Conservation (phyloP, 306 rosid genomes). For the Carpinus fangiana region DNA sequence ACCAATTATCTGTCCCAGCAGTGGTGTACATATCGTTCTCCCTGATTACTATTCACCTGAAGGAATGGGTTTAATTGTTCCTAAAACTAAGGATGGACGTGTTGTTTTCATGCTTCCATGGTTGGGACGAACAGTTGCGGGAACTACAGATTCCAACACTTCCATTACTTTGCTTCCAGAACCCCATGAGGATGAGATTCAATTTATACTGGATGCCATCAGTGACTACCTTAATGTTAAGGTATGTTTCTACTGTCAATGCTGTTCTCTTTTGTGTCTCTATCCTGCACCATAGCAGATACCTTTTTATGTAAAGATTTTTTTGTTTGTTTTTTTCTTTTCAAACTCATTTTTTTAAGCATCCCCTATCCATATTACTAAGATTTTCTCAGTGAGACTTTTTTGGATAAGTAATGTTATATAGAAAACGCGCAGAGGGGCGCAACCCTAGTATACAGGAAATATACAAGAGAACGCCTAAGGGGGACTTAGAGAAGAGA, state of each 20-base stretch:
- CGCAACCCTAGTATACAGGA: too few species aligned
- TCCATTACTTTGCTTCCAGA: conserved; percentile 81
- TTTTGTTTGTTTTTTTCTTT: not conserved
- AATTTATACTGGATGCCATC: conserved; percentile 90
- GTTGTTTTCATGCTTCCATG: conserved; percentile 98
- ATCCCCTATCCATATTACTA: not conserved
- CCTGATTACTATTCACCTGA: conserved; percentile 99
- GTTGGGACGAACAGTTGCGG: conserved; percentile 98
- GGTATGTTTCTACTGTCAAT: conserved; percentile 50
- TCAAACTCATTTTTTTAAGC: not conserved
- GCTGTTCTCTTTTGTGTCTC: not conserved
- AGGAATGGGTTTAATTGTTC: conserved; percentile 98
- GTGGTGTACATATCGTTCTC: conserved; percentile 92
- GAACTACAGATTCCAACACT: conserved; percentile 96
- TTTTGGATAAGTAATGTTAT: too few species aligned
- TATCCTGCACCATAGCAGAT: not conserved
- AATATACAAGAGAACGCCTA: too few species aligned
- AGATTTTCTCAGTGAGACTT: not conserved
- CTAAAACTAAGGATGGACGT: conserved; percentile 97
- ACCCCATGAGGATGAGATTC: conserved; percentile 97
- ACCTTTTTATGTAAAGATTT: not conserved
- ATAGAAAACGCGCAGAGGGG: too few species aligned
- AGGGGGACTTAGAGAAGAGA: too few species aligned
- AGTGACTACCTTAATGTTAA: conserved; percentile 92
- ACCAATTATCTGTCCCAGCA: conserved; percentile 88